Percentiles rank a stretch among this genome's conserved stretches.
Evolutionary conservation across 768 basidiomycete genomes (phyloP).

Genomic region (Lactarius psammicola): DNA sequence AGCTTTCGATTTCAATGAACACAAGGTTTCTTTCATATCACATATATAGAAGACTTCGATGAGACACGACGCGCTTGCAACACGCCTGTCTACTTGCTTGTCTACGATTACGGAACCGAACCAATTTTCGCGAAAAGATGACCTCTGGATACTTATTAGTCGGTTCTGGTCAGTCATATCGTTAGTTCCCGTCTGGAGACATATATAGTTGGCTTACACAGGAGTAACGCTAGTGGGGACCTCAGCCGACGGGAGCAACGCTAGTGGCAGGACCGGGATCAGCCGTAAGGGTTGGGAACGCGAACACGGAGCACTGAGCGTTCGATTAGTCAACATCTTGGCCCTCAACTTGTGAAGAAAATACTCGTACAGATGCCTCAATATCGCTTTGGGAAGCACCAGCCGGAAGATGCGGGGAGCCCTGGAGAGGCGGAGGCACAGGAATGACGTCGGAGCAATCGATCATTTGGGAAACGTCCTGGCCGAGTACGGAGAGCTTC

Average conservation of each 20-base stretch:
- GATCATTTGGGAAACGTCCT: slow-evolving; percentile 26
- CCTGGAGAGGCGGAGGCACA: neutral
- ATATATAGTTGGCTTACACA: slow-evolving; percentile 9
- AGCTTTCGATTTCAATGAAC: neutral
- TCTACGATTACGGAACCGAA: neutral
- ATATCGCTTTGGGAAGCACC: neutral
- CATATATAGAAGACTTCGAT: neutral
- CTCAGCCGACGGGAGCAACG: slow-evolving; percentile 10
- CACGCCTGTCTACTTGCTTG: neutral
- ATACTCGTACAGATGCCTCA: slow-evolving; percentile 6
- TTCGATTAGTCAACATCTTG: slow-evolving; percentile 4
- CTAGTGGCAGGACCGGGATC: slow-evolving; percentile 6
- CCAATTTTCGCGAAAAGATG: neutral
- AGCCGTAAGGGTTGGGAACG: slow-evolving; percentile 6
- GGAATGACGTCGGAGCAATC: slow-evolving; percentile 30
- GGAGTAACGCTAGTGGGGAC: neutral
- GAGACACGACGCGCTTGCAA: neutral
- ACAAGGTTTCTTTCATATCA: neutral
- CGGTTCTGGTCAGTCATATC: neutral
- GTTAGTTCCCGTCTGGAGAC: neutral
- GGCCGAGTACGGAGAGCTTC: slow-evolving; percentile 36
- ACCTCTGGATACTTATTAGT: neutral
- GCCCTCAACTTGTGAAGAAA: neutral
- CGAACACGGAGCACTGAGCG: neutral
- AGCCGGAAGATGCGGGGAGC: slow-evolving; percentile 14